These are phyloP conservation scores for Letharia columbiana DNA, from an alignment of 495 filamentous ascomycete species.

Conservation along the genomic window DNA sequence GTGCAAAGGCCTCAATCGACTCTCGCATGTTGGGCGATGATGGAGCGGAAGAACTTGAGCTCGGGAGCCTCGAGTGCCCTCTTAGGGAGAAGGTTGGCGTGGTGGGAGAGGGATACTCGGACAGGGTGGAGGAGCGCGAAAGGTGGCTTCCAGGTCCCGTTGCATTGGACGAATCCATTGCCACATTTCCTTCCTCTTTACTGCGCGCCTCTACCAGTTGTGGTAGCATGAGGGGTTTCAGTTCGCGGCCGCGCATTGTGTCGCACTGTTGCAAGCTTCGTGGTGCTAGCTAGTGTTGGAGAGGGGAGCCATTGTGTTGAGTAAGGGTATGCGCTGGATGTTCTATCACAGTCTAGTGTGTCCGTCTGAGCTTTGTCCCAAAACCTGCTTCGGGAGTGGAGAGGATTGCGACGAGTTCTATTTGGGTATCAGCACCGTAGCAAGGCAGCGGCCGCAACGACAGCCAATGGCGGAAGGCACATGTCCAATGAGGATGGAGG, in stretches of 20 bases:
- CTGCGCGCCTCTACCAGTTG: slow-evolving; percentile 25
- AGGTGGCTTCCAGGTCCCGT: slow-evolving; percentile 15
- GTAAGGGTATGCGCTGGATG: not conserved
- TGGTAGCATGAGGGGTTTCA: slow-evolving; percentile 23
- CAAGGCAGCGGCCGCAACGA: not conserved
- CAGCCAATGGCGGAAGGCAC: slow-evolving; percentile 4
- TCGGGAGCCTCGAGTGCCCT: slow-evolving; percentile 30
- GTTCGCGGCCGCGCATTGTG: slow-evolving; percentile 20
- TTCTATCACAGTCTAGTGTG: not conserved
- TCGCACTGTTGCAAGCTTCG: not conserved
- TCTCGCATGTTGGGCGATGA: slow-evolving; percentile 44
- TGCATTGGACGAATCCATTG: slow-evolving; percentile 17
- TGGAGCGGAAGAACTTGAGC: slow-evolving; percentile 54
- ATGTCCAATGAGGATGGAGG: not conserved
- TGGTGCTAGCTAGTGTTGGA: not conserved
- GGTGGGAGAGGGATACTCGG: slow-evolving; percentile 22
- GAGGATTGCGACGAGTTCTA: not conserved
- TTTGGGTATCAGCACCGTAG: not conserved
- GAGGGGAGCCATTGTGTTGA: not conserved
- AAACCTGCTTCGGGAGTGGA: not conserved
- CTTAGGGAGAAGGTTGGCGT: slow-evolving; percentile 25
- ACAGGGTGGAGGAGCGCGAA: slow-evolving; percentile 23
- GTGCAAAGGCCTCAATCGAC: slow-evolving; percentile 40
- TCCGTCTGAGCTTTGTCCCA: not conserved
- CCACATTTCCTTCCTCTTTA: slow-evolving; percentile 12